Conservation (phyloP, 192 early-diverging fungal species). For the Entomortierella beljakovae region DNA sequence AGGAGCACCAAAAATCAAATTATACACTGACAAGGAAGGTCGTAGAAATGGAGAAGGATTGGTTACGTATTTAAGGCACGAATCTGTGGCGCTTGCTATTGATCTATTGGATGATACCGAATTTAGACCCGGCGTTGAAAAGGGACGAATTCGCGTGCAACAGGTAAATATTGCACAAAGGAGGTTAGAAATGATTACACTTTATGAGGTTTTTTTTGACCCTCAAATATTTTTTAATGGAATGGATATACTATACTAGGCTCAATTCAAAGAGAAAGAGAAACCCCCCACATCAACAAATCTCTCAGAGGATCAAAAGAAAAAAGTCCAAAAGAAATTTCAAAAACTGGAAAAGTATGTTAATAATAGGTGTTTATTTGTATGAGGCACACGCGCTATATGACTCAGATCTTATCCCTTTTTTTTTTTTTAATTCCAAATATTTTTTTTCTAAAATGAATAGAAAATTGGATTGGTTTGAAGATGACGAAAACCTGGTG, state of each 20-base stretch:
- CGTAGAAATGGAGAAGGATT: conserved; percentile 91
- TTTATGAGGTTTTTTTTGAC: not conserved
- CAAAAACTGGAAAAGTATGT: conserved; percentile 83
- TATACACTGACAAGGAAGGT: conserved; percentile 82
- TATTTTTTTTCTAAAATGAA: not conserved
- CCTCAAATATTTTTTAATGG: no score
- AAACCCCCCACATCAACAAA: conserved; percentile 48
- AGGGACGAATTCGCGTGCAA: conserved; percentile 77
- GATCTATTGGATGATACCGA: conserved; percentile 89
- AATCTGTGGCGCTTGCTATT: conserved; percentile 88
- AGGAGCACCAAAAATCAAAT: conserved; percentile 90
- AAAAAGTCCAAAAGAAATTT: conserved; percentile 71
- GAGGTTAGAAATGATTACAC: not conserved
- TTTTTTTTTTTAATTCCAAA: not conserved
- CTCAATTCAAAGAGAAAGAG: conserved; percentile 84
- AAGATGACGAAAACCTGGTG: conserved; percentile 73
- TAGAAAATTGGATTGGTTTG: conserved; percentile 92
- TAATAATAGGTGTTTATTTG: not conserved
- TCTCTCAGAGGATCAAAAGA: conserved; percentile 63
- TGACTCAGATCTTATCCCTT: not conserved
- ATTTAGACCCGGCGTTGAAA: conserved; percentile 72
- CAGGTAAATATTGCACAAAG: conserved; percentile 52
- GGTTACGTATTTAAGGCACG: conserved; percentile 90
- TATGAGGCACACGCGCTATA: not conserved
- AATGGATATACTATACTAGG: no score